Evolutionary conservation across 1,139 yeast species (phyloP), one percentile per base, ranked within the genome.

Genomic region (Yamadazyma atmosphaerica): DNA sequence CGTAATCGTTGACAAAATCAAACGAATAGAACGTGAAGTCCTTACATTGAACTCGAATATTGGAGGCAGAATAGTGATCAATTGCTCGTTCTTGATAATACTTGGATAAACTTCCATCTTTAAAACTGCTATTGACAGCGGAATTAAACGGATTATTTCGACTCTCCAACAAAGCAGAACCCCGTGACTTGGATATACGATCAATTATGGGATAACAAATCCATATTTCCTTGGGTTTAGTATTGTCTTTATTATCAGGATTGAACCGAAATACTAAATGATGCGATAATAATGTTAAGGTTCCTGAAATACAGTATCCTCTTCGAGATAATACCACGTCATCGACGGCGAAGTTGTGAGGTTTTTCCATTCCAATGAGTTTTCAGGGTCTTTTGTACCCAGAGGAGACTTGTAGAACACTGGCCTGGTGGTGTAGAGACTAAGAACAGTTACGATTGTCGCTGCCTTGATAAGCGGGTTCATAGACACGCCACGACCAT

Each of bases 181-280:
- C 81, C 45, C 77, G 53, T 22, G 81, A 72, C 47, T 84, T 79
- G 46, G 77, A 77, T 2, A 86, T 81, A 40, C 74, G 67, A 34
- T 81, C 85, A 33, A 90, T 83, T 49, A 90, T 79, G 0, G 98
- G 98, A 60, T 90, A 92, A 43, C 96, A 86, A 25, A 89, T 76
- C 98, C 98, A 92, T 16, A 88, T 77, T 56, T 92, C 98, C 43
- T 82, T 65, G 26, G 68, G 63, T 22, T 59, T 60, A 38, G 45
- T 50, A n/a, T 46, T 47, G 36, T 48, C 39, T 2, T 33, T 17
- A n/a, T 19, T 8, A 7, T 14, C 19, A 42, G 62, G 59, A 70
- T 40, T 5, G 76, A 63, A 63, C 24, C 55, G 77, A 60, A 90
- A 90, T 17, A 92, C 92, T 54, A 92, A 68, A 65, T 92, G 98